Evolutionary conservation across 805 yeast species (phyloP), one percentile per base, ranked within the genome.

Genomic region (Candida nitratophila): DNA sequence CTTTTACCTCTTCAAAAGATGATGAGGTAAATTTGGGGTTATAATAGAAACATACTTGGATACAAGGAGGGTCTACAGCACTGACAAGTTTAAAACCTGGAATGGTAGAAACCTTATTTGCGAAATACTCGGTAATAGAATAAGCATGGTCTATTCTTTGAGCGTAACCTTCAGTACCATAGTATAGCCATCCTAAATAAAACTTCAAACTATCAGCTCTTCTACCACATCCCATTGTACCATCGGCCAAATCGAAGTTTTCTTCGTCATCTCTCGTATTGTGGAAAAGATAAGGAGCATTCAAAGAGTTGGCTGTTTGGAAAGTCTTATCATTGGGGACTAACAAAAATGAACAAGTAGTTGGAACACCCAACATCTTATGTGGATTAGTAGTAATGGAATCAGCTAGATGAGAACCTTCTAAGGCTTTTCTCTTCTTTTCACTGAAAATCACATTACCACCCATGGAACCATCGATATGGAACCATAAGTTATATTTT

Each of bases 161-260:
- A 29, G 65, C 78, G 52, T 80, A 83, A 1, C 96, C 96, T 32
- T 61, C 53, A 3, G 66, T 61, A 3, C 96, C 96, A 54, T 81
- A 87, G 68, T 83, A 87, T 46, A 81, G 67, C 96, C 96, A 86
- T 1, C 85, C 79, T 57, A 87, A 60, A 59, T 83, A 86, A 54
- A 87, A 70, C 63, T 86, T 86, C 60, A 86, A 66, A 3, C 91
- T 76, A 60, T 87, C 96, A 0, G 93, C 79, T 44, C 96, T 73
- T 52, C 96, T 76, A 14, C 96, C 96, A 59, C 96, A 86, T 9
- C 95, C 95, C 90, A 87, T 81, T 2, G 96, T 87, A 14, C 93
- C 95, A 59, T 85, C 91, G 1, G 91, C 96, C 44, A 86, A 72
- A 52, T 86, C 96, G 55, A 69, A 83, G 60, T 73, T 69, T 43